Evolutionary conservation across 345 rosid genomes (phyloP), one percentile per base, ranked within the genome.

Genomic region (Camelina laxa): DNA sequence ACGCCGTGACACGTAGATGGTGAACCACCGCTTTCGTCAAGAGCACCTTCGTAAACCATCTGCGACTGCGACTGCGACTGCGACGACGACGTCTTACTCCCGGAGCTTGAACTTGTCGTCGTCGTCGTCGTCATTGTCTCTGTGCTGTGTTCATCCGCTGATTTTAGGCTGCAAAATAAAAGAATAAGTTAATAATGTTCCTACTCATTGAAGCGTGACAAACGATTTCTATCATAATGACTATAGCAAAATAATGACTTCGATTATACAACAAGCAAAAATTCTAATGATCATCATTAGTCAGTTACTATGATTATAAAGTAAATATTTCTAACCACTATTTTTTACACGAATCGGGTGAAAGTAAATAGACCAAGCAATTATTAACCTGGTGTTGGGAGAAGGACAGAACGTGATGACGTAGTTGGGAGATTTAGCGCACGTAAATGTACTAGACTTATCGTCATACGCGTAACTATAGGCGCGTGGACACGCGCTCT

Each of bases 401-500:
- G 89, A 15, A 1, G 98, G 97, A 79, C 98, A 93, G 83, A 93
- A 93, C 30, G 97, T 89, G 75, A 93, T 80, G 4, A 75, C 73
- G 80, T 91, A 91, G 68, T 91, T 86, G 7, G 74, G 67, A 7
- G 93, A 82, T 30, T 85, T 69, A 10, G 86, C 85, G 66, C 98
- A 93, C 15, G 97, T 93, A 85, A 93, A 93, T 68, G 98, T 93
- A 74, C 97, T 93, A 8, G 87, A 80, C 79, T 81, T 81, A 55
- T 93, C 98, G 69, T 93, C 98, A 63, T 91, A 93, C 33, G 98
- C 98, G 54, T 91, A 93, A 88, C 98, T 93, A 84, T 91, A 93
- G 0, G 98, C 98, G 72, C 60, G 75, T 27, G 97, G 98, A 13
- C 97, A 93, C 8, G 89, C 92, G 58, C 62, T 85, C 78, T 93